Evolutionary conservation across 805 yeast genomes (phyloP).

Genomic region (Kazachstania kunashirensis): DNA sequence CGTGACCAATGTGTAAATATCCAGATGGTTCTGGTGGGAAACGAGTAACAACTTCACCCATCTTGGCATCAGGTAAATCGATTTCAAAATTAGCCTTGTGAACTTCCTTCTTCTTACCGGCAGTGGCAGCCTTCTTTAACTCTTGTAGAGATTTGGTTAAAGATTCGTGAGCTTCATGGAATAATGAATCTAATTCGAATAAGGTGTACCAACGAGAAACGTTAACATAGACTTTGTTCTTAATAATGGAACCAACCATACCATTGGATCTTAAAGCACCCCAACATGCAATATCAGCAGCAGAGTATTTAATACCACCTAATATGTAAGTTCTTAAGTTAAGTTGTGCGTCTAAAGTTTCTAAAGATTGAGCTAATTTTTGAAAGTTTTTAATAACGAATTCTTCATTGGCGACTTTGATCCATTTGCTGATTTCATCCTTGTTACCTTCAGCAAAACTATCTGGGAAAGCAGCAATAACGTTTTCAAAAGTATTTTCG

Average conservation of each 20-base stretch:
- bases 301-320: slow-evolving; percentile 51
- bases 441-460: slow-evolving; percentile 23
- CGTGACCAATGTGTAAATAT: slow-evolving; percentile 95
- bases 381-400: slow-evolving; percentile 80
- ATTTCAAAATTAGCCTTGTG: slow-evolving; percentile 95
- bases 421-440: slow-evolving; percentile 46
- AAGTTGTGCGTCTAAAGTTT: slow-evolving; percentile 69
- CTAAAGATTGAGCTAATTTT: slow-evolving; percentile 67
- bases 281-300: slow-evolving; percentile 86
- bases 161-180: slow-evolving; percentile 60
- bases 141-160: slow-evolving; percentile 64
- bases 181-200: slow-evolving; percentile 55
- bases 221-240: slow-evolving; percentile 74
- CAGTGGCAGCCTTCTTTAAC: slow-evolving; percentile 58
- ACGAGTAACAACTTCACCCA: slow-evolving; percentile 95
- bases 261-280: slow-evolving; percentile 90
- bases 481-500: slow-evolving; percentile 36
- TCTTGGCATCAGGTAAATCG: slow-evolving; percentile 80
- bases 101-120: slow-evolving; percentile 65
- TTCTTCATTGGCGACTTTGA: slow-evolving; percentile 54
- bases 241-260: slow-evolving; percentile 82
- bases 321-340: slow-evolving; percentile 73
- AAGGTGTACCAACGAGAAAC: slow-evolving; percentile 88
- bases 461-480: slow-evolving; percentile 46
- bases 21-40: slow-evolving; percentile 99